phyloP scores from a whole-genome alignment of 2,329 filamentous ascomycete genomes.

The Colletotrichum truncatum region DNA sequence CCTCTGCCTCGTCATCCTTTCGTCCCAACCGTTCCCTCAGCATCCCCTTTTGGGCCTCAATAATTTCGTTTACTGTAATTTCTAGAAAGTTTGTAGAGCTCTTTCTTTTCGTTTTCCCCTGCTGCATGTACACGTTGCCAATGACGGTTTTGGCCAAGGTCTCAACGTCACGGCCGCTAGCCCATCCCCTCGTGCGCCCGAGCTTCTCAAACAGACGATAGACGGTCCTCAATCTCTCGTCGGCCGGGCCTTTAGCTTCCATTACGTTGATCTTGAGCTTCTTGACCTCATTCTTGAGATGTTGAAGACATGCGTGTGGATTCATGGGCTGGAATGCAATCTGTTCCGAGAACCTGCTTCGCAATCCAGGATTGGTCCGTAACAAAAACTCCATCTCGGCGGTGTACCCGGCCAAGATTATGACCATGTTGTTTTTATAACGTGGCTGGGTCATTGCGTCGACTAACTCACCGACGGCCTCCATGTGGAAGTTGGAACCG shows the following conservation, averaged over 20 bases:
- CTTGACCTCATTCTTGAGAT: constrained; percentile 40
- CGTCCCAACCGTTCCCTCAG: neutral
- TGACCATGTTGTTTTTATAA: constrained; percentile 56
- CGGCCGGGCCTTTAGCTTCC: no score
- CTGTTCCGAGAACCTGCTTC: constrained; percentile 53
- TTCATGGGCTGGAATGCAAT: constrained; percentile 18
- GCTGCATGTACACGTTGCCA: constrained; percentile 40
- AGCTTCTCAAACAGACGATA: constrained; percentile 47
- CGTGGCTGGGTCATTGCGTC: constrained; percentile 46
- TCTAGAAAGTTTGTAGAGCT: neutral
- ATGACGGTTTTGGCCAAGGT: constrained; percentile 62
- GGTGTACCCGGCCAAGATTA: constrained; percentile 65
- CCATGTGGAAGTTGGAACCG: constrained; percentile 52
- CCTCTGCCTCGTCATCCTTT: no score
- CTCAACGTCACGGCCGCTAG: constrained; percentile 69
- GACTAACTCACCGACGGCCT: constrained; percentile 40
- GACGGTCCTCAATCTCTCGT: neutral
- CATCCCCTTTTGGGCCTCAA: neutral
- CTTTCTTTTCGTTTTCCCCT: neutral
- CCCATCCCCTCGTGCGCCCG: constrained; percentile 60
- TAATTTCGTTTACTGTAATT: neutral
- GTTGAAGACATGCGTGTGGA: constrained; percentile 24
- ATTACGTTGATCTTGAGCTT: neutral
- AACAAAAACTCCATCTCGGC: constrained; percentile 61
- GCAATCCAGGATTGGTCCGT: constrained; percentile 58